Base-by-base conservation (phyloP, 2,329 filamentous ascomycete species). In the Neoarthrinium moseri region DNA sequence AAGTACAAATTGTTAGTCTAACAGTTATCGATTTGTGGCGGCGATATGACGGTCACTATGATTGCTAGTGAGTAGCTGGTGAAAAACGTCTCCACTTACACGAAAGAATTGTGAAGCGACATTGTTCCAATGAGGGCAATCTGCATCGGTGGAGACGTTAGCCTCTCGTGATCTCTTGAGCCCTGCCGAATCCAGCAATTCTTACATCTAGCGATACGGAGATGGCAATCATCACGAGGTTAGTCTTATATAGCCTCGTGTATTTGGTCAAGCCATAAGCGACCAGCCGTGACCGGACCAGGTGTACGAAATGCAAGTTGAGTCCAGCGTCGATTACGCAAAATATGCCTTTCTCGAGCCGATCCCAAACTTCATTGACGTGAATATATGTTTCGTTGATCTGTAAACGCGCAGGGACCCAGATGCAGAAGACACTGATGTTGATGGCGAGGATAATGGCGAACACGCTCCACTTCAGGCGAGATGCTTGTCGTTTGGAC, bases 391-490 rank as follows among this genome's bases (percentile, higher is more conserved):
- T 55, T 0, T 67, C 45, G 5, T 54, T 68, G 5, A 72, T 62
- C 33, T 74, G 66, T 1, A 77, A 58, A 2, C 73, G 71, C 0
- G 74, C 69, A 0, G 77, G 77, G 17, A 80, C 72, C 77, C 77
- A 80, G n/a, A 79, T 77, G 46, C 63, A 65, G 37, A 75, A 78
- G 2, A 80, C 76, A 2, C 69, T 70, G 18, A 79, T 70, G 38
- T 80, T 80, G 45, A 80, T 65, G 3, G 63, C 47, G 2, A 69
- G 64, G 46, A 80, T 75, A 15, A 77, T 21, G 1, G 60, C 37
- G 0, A 74, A 66, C 5, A 73, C 68, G 1, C 62, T 54, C 60
- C 71, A 72, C 51, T 77, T 77, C 10, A 80, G 58, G 6, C 50
- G 58, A 0, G 48, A 32, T 2, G 67, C 65, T 12, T 62, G 67